Conservation (phyloP, 2,329 filamentous ascomycete genomes). For the Dichotomopilus funicola region DNA sequence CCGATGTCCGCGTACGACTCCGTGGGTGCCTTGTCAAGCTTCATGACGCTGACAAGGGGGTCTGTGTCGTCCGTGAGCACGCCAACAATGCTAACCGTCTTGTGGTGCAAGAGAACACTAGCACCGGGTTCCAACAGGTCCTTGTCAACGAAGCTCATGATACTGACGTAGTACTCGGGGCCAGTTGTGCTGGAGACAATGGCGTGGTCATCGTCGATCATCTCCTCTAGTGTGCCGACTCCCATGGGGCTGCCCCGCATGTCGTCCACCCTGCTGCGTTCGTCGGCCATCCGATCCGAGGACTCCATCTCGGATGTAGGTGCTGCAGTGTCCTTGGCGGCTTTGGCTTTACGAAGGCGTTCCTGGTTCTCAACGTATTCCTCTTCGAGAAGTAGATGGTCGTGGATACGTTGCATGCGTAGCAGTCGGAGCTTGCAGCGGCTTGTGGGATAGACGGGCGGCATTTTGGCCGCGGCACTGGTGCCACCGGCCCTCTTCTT, state of each 20-base stretch:
- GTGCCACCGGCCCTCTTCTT: conserved; percentile 95
- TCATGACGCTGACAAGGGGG: conserved; percentile 96
- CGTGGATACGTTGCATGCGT: conserved; percentile 97
- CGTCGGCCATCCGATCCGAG: conserved; percentile 82
- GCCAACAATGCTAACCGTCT: conserved; percentile 95
- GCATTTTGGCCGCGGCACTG: conserved; percentile 91
- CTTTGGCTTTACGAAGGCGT: conserved; percentile 85
- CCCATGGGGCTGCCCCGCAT: conserved; percentile 99
- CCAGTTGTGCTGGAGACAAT: conserved; percentile 97
- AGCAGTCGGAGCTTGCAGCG: conserved; percentile 96
- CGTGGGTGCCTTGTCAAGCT: conserved; percentile 95
- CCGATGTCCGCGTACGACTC: conserved; percentile 99
- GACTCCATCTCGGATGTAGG: conserved; percentile 66
- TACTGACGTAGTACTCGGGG: conserved; percentile 98
- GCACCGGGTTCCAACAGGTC: conserved; percentile 94
- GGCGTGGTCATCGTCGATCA: conserved; percentile 98
- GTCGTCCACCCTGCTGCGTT: conserved; percentile 90
- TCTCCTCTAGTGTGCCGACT: conserved; percentile 92
- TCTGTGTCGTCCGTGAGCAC: conserved; percentile 95
- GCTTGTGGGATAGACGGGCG: conserved; percentile 87
- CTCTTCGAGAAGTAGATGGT: conserved; percentile 92
- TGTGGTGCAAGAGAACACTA: conserved; percentile 92
- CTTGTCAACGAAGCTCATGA: conserved; percentile 99
- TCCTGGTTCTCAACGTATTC: conserved; percentile 99
- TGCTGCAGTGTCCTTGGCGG: conserved; percentile 61